Evolutionary conservation across 495 filamentous ascomycete genomes (phyloP).

Genomic region (Endocarpon pusillum): DNA sequence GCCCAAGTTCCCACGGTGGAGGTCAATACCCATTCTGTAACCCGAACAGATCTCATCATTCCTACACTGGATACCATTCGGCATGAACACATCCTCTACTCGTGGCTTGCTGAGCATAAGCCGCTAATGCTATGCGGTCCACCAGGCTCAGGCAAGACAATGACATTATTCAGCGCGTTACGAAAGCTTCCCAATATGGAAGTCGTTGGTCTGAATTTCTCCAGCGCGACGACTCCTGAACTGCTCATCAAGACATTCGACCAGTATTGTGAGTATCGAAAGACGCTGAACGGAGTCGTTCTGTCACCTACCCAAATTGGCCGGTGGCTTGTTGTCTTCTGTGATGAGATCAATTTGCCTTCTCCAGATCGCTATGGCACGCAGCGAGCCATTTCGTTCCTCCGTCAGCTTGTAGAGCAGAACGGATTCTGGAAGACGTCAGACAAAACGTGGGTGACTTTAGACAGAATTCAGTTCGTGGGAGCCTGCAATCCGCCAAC

Average conservation of each 20-base stretch:
- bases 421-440: constrained; percentile 97
- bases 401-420: constrained; percentile 92
- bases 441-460: constrained; percentile 93
- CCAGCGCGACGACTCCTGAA: constrained; percentile 92
- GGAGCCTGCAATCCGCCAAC: constrained; percentile 99
- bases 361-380: constrained; percentile 96
- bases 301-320: constrained; percentile 93
- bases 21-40: constrained; percentile 93
- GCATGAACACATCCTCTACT: constrained; percentile 95
- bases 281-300: constrained; percentile 89
- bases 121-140: constrained; percentile 90
- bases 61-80: constrained; percentile 92
- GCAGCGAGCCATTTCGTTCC: constrained; percentile 88
- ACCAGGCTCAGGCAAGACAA: constrained; percentile 96
- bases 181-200: constrained; percentile 97
- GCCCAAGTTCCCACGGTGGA: constrained; percentile 85
- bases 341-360: constrained; percentile 98
- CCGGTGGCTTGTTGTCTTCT: constrained; percentile 96
- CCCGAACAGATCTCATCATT: constrained; percentile 93
- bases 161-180: constrained; percentile 95
- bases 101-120: constrained; percentile 97
- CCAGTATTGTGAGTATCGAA: constrained; percentile 98
- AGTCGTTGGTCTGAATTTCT: constrained; percentile 97
- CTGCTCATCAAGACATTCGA: constrained; percentile 97
- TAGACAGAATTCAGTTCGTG: constrained; percentile 97